These are phyloP conservation scores for Sporobolus alterniflorus DNA, from an alignment of 202 grass and related monocot genomes.

Conservation along the genomic window DNA sequence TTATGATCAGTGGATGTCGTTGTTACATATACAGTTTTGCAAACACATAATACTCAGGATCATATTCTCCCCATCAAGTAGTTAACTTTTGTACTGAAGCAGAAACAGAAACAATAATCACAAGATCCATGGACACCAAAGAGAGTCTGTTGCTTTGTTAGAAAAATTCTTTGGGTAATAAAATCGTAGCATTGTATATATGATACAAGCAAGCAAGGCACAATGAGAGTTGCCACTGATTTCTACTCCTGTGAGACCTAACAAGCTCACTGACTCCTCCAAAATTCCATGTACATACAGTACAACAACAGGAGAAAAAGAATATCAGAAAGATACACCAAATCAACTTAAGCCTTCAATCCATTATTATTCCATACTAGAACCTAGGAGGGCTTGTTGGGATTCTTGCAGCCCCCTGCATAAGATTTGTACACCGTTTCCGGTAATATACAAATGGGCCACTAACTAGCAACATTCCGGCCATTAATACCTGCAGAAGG, in stretches of 20 bases:
- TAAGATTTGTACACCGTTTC: constrained; percentile 43
- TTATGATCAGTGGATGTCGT: background rate
- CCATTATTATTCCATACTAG: constrained; percentile 31
- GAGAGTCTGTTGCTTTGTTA: background rate
- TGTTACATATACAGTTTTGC: background rate
- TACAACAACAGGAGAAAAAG: background rate
- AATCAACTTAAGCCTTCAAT: background rate
- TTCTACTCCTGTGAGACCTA: constrained; percentile 28
- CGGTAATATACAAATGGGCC: constrained; percentile 78
- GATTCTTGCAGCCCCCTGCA: constrained; percentile 68
- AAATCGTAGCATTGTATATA: constrained; percentile 34
- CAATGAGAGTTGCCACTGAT: constrained; percentile 12
- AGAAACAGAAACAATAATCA: background rate
- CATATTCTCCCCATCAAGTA: background rate
- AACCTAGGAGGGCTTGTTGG: constrained; percentile 77
- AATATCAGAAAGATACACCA: background rate
- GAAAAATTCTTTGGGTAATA: background rate
- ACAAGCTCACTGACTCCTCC: background rate
- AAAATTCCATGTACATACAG: background rate
- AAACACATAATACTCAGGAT: background rate
- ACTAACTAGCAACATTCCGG: constrained; percentile 77
- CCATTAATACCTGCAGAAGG: constrained; percentile 71
- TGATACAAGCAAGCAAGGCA: constrained; percentile 30
- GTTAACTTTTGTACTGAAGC: background rate
- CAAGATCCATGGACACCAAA: background rate